These are phyloP conservation scores for Xylariaceae sp. DNA, from an alignment of 2,329 filamentous ascomycete species.

Conservation along the genomic window DNA sequence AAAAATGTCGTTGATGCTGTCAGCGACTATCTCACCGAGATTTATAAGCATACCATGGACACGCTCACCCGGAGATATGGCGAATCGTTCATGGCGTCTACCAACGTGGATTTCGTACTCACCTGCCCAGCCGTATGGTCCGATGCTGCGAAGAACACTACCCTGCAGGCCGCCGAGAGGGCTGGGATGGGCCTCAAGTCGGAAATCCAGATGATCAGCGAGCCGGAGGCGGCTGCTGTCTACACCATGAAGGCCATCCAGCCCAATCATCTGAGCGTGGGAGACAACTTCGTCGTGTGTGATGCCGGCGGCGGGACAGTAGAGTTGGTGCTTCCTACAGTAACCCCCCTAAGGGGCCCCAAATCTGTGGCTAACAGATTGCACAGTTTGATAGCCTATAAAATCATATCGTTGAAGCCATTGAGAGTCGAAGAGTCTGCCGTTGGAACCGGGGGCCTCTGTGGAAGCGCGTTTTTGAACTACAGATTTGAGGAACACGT, in stretches of 20 bases:
- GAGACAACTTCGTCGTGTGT: slow-evolving; percentile 66
- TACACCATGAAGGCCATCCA: slow-evolving; percentile 81
- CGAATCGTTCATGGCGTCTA: slow-evolving; percentile 75
- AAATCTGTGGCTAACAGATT: slow-evolving; percentile 14
- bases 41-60: slow-evolving; percentile 78
- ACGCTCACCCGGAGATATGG: slow-evolving; percentile 74
- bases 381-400: slow-evolving; percentile 72
- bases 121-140: slow-evolving; percentile 86
- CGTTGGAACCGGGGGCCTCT: slow-evolving; percentile 76
- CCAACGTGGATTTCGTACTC: slow-evolving; percentile 76
- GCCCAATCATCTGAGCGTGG: slow-evolving; percentile 71
- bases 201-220: slow-evolving; percentile 77
- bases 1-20: slow-evolving; percentile 81
- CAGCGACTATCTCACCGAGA: slow-evolving; percentile 76
- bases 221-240: slow-evolving; percentile 78
- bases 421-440: slow-evolving; percentile 77
- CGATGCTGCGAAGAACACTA: slow-evolving; percentile 83
- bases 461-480: slow-evolving; percentile 78
- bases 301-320: slow-evolving; percentile 68
- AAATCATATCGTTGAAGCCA: slow-evolving; percentile 73
- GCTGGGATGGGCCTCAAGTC: slow-evolving; percentile 75
- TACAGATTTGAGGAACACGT: slow-evolving; percentile 82
- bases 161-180: slow-evolving; percentile 73
- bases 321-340: slow-evolving; percentile 53
- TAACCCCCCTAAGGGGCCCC: background rate